Evolutionary conservation across 2,329 filamentous ascomycete genomes (phyloP), one percentile per base, ranked within the genome.

Genomic region (Botrytis sinoallii): DNA sequence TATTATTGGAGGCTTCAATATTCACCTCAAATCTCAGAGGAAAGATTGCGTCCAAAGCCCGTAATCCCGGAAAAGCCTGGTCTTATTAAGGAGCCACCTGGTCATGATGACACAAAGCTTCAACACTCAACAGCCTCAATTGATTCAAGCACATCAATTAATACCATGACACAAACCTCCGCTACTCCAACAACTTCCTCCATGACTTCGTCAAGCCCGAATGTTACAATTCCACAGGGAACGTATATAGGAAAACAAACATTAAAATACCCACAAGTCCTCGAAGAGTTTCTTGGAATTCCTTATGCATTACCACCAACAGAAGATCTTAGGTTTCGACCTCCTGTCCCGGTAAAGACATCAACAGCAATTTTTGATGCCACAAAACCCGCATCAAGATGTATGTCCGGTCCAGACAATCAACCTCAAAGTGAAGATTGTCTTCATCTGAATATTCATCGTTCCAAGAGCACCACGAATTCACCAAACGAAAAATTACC

Each of bases 391-490:
- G 83, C 83, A 18, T 32, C 74, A 72, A 67, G 78, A 76, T 75
- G 80, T 79, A 72, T 79, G 75, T 59, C 81, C 2, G 75, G 75
- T 1, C 57, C 72, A 6, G 35, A 40, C 14, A 73, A 76, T 29
- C 64, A 25, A 3, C 63, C 70, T 22, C 70, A 76, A 52, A 75
- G 84, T 67, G 88, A 90, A 80, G 83, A 88, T 79, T 88, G 87
- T 73, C 82, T 90, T 42, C 86, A 85, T 75, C 78, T 85, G 12
- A 88, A 89, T 77, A 79, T 90, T 22, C 87, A 84, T 76, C 46
- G 80, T 78, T 74, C 81, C 75, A 70, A 81, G 77, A 55, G 73
- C 71, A 29, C 70, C 70, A 29, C 71, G 77, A 59, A 80, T 76
- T 57, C 22, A 40, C 40, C 78, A 75, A 66, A 78, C 4, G 44